Base-by-base conservation (phyloP, 805 yeast species). In the Sungouiella thailandica region DNA sequence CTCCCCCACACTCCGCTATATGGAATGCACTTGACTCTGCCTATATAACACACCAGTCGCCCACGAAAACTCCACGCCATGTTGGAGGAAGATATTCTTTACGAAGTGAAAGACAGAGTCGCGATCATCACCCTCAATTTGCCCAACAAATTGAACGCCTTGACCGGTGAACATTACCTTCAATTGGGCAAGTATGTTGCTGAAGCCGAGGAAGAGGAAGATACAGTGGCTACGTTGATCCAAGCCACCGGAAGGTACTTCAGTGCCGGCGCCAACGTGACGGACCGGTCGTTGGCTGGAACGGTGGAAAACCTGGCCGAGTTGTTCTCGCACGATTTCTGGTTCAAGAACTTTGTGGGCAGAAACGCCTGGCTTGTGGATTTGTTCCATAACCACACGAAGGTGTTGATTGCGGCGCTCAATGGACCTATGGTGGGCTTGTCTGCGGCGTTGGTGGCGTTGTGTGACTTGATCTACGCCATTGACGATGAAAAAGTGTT, bases 341-440 rank as follows among this genome's bases (percentile, higher is more conserved):
- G 83, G 82, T 56, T 76, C 30, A 60, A 68, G 34, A 62, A 64
- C 41, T 81, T 83, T 49, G 75, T 76, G n/a, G 73, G 87, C 4
- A 74, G 87, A 49, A 87, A 87, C 55, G 70, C 78, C 17, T 78
- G 71, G 49, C 59, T 87, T 35, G 79, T 93, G 4, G 74, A 78
- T 43, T 65, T 80, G 24, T 76, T 84, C 53, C 74, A 76, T 43
- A 73, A 77, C 48, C 96, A 87, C 58, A 59, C 70, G 7, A 87
- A 87, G 53, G 66, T 85, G 7, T 60, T 87, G 23, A 78, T 78
- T 17, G 75, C 76, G 28, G 89, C 87, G 3, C 65, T 87, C 37
- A 87, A 87, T 53, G 96, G 96, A 0, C 95, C 96, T 0, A 94
- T 78, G 4, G 72, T 87, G 38, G 96, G 96, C 0, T 68, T 87